Evolutionary conservation across 257 asterid genomes (phyloP), one percentile per base, ranked within the genome.

Genomic region (Solanum corneliomulleri): DNA sequence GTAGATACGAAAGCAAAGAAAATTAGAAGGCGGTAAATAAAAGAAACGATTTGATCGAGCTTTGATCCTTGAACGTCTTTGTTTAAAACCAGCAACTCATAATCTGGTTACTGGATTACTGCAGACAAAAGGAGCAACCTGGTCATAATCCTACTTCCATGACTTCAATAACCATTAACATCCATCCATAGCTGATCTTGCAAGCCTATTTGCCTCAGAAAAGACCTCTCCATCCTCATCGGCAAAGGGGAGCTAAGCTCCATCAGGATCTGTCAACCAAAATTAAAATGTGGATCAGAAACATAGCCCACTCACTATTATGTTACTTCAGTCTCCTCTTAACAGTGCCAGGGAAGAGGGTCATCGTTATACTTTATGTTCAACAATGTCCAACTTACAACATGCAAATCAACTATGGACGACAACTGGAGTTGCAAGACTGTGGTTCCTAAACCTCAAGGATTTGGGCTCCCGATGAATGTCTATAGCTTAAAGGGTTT

Each of bases 241-340:
- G 85, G 85, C 85, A 81, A 81, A 81, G 31, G 41, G 70, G 70
- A 81, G 85, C 85, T 52, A 52, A 31, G 85, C 85, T 81, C 85
- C 85, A 20, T 81, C 70, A 81, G 37, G 45, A 81, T 31, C 85
- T 81, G 70, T 47, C 41, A 15, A 31, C 45, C 85, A 81, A 81
- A 80, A 52, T 81, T 1, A 47, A 27, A 27, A 49, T 20, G 25
- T 31, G 21, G 31, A 81, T 49, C 27, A 81, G 85, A 81, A 49
- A 49, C 2, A 18, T 12, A 18, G n/a, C n/a, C 83, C 4, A n/a
- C 83, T n/a, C 31, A 14, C 39, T 7, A n/a, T 25, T 14, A 44
- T 44, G 23, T 77, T 77, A 76, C 15, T 23, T 76, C 37, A 18
- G 25, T 81, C 11, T 81, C 7, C 23, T 62, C 41, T 21, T 45